phyloP scores from a whole-genome alignment of 169 alveolate genomes.

The Cryptosporidium tyzzeri region DNA sequence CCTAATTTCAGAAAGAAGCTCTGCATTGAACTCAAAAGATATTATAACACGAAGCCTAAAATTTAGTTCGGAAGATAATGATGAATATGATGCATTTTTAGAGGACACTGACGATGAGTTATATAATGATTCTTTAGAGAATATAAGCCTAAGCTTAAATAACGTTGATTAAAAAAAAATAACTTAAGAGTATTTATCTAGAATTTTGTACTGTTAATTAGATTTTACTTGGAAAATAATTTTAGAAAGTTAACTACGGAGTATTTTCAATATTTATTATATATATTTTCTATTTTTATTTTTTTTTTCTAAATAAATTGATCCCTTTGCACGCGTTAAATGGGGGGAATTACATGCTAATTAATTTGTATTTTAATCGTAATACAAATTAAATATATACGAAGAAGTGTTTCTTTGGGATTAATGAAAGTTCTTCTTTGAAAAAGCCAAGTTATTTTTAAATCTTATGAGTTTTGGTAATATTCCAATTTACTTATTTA shows the following conservation, averaged over 20 bases:
- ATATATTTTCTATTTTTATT: neutral
- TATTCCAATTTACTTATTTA: neutral
- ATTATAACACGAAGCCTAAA: neutral
- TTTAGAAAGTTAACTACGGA: neutral
- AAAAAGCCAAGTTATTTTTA: neutral
- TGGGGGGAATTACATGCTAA: slow-evolving; percentile 35
- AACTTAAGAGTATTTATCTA: neutral
- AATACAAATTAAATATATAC: neutral
- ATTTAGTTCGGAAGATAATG: neutral
- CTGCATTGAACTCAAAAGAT: slow-evolving; percentile 56
- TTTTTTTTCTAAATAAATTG: neutral
- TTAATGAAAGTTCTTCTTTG: neutral
- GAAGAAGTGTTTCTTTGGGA: neutral
- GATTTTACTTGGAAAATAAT: neutral
- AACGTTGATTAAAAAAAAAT: neutral
- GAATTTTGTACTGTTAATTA: neutral
- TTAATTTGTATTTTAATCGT: neutral
- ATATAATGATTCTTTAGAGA: neutral
- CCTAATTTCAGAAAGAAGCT: slow-evolving; percentile 54
- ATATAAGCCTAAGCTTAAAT: neutral
- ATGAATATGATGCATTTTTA: neutral
- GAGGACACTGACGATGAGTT: slow-evolving; percentile 40
- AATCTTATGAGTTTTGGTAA: neutral
- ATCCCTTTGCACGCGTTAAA: neutral
- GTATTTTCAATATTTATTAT: neutral